Percentiles rank a stretch among this genome's conserved stretches.
Evolutionary conservation across 495 filamentous ascomycete species (phyloP).

Genomic region (Lasiosphaeris hirsuta): DNA sequence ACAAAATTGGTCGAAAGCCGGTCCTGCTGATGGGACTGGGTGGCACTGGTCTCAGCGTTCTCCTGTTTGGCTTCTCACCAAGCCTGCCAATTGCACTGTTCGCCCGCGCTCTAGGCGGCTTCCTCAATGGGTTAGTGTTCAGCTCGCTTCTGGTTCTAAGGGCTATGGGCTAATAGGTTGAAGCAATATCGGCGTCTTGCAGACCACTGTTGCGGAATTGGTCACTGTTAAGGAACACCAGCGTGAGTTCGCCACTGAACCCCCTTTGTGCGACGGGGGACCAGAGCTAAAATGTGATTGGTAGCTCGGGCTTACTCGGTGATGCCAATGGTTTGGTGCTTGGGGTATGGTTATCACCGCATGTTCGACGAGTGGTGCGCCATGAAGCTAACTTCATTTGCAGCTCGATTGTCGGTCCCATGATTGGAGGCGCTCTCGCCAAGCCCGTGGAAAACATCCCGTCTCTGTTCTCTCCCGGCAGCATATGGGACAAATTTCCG

Average conservation of each 20-base stretch:
- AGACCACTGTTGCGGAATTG: conserved; percentile 91
- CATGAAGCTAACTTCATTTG: conserved; percentile 12
- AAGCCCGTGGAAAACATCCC: conserved; percentile 82
- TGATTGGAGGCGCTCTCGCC: conserved; percentile 85
- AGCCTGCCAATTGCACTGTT: conserved; percentile 81
- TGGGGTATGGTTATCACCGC: conserved; percentile 60
- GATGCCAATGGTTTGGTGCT: conserved; percentile 97
- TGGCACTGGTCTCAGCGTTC: conserved; percentile 89
- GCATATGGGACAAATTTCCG: conserved; percentile 78
- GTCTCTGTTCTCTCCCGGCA: conserved; percentile 64
- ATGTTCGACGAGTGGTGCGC: background rate
- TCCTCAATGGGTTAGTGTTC: conserved; percentile 79
- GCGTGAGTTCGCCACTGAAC: conserved; percentile 48
- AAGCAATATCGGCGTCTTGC: conserved; percentile 86
- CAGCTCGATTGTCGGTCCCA: conserved; percentile 77
- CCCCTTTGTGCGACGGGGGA: background rate
- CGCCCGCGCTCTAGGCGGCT: conserved; percentile 82
- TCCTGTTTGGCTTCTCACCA: conserved; percentile 87
- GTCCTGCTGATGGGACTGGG: conserved; percentile 82
- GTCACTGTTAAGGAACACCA: conserved; percentile 90
- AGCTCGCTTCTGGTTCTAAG: background rate
- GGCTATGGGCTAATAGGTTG: conserved; percentile 29
- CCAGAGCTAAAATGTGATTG: conserved; percentile 23
- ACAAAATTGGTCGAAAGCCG: conserved; percentile 88
- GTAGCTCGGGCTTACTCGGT: conserved; percentile 86